Conservation (phyloP, 2,329 filamentous ascomycete species). For the Botrytis deweyae region DNA sequence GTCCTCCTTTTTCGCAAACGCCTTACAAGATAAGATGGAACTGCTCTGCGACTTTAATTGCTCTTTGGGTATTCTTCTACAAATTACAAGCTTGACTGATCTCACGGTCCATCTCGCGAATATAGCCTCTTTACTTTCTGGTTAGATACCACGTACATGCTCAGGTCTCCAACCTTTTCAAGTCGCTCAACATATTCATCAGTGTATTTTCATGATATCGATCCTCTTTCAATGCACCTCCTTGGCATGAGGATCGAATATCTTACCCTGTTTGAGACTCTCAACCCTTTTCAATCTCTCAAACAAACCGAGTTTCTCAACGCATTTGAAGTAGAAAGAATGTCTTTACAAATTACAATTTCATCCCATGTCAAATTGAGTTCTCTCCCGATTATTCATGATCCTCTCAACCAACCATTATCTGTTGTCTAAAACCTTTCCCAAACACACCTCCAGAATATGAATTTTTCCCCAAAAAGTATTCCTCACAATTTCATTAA, state of each 20-base stretch:
- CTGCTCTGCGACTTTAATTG: not conserved
- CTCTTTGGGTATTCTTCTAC: not conserved
- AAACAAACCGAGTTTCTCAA: too few species aligned
- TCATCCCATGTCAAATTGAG: not conserved
- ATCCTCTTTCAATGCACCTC: not conserved
- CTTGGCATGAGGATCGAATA: too few species aligned
- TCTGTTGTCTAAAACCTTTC: not conserved
- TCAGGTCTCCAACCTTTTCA: not conserved
- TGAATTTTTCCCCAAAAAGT: not conserved
- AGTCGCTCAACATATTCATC: not conserved
- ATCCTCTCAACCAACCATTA: not conserved
- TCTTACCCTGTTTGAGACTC: too few species aligned
- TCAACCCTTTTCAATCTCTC: too few species aligned
- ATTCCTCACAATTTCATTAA: not conserved
- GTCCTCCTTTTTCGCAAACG: not conserved
- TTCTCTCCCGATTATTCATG: not conserved
- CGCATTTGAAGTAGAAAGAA: not conserved
- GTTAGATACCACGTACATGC: not conserved
- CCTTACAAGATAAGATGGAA: not conserved
- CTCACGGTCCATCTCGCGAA: not conserved
- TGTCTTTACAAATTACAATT: accelerated
- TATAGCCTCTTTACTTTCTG: not conserved
- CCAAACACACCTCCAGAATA: not conserved
- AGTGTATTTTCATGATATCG: not conserved
- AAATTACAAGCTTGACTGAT: not conserved